Base-by-base conservation (phyloP, 1,284 basidiomycete genomes). In the Ceratobasidium sp. region DNA sequence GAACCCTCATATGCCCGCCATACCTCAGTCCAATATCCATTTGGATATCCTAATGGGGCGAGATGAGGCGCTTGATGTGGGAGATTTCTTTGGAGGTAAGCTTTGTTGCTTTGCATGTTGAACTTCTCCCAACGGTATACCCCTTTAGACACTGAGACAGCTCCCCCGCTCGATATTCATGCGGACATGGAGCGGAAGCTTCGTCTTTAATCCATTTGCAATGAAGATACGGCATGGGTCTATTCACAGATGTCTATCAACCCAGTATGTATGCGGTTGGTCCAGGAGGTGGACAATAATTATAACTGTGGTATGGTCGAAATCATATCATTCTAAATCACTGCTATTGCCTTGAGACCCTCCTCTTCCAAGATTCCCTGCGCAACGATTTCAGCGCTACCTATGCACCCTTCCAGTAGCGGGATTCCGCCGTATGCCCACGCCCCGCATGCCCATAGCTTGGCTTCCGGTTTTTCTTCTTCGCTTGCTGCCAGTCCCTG, bases 1-100 rank as follows among this genome's bases (percentile, higher is more conserved):
- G 90, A 85, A 82, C 77, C 84, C 86, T 3, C 86, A 88, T 75
- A 87, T 90, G 82, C 85, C 89, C 33, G 85, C 83, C 30, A 79
- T 89, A 74, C 82, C 85, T 1, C 86, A 86, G 51, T 87, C 89
- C 28, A 96, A 97, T 81, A 78, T 96, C 58, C 90, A 92, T 76
- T 87, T 96, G 38, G 95, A 98, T 80, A 93, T 97, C 76, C 82
- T 98, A 67, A 91, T 92, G 87, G 95, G 95, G 56, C 87, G 89
- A 28, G 95, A 98, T 79, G 93, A 96, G 80, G 84, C 81, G 21
- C 83, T 97, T 69, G 89, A 91, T 58, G 84, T 88, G 7, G 81
- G 81, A 1, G 94, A 96, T 77, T 84, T 94, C 76, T 92, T 95
- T 80, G 80, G 83, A 49, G 86, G 92, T 92, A 75, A 54, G 86